These are phyloP conservation scores for slime mould (Dictyostelium discoideum) DNA, from an alignment of 78 protist species.

Conservation along the genomic window dicty_2.7 NC_007088.5:5098001-5098500, in stretches of 20 bases:
- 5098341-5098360: conserved; percentile 11
- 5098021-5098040: not conserved
- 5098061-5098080: not conserved
- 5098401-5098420: conserved; percentile 52
- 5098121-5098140: not conserved
- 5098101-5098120: not conserved
- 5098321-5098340: conserved; percentile 9
- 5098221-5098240: not conserved
- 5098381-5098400: conserved; percentile 57
- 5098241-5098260: conserved; percentile 38
- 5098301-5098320: not conserved
- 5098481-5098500: not conserved
- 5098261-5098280: conserved; percentile 41
- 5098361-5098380: conserved; percentile 41
- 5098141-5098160: not conserved
- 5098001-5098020: conserved; percentile 2
- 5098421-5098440: conserved; percentile 50
- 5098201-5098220: not conserved
- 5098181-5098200: not conserved
- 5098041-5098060: not conserved
- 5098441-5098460: conserved; percentile 27
- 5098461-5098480: not conserved
- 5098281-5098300: conserved; percentile 60
- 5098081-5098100: not conserved
- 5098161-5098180: not conserved